Conservation (phyloP, 2,329 filamentous ascomycete genomes). For the Neurospora sp. region DNA sequence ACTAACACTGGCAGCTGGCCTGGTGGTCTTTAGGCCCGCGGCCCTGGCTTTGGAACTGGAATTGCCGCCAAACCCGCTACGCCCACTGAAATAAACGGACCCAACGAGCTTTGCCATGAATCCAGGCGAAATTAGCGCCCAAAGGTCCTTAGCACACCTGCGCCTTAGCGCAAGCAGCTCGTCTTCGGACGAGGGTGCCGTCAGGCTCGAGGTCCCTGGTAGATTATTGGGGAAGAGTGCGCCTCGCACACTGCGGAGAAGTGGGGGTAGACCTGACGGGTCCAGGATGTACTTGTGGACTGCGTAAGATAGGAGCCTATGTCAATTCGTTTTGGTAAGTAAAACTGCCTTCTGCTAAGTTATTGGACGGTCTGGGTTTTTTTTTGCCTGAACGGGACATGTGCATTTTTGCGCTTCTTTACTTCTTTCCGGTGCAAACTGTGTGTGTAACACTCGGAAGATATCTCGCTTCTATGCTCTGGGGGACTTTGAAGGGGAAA, state of each 20-base stretch:
- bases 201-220: constrained; percentile 53
- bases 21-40: neutral
- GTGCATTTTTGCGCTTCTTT: neutral
- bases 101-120: constrained; percentile 30
- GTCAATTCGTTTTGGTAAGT: neutral
- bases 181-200: constrained; percentile 50
- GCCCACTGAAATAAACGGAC: constrained; percentile 35
- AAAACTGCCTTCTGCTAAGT: neutral
- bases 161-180: constrained; percentile 53
- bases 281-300: constrained; percentile 50
- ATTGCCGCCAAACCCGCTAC: constrained; percentile 12
- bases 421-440: neutral
- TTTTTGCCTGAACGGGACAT: neutral
- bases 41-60: neutral
- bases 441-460: neutral
- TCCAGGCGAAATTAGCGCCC: constrained; percentile 36
- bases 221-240: constrained; percentile 81
- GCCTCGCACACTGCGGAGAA: constrained; percentile 63
- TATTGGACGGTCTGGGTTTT: neutral
- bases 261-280: constrained; percentile 52
- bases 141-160: constrained; percentile 54
- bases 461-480: neutral
- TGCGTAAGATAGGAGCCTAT: constrained; percentile 49
- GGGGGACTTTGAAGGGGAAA: neutral
- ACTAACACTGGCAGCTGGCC: neutral